phyloP scores from a whole-genome alignment of 2,329 filamentous ascomycete species.

The Scortechinia acanthostroma region DNA sequence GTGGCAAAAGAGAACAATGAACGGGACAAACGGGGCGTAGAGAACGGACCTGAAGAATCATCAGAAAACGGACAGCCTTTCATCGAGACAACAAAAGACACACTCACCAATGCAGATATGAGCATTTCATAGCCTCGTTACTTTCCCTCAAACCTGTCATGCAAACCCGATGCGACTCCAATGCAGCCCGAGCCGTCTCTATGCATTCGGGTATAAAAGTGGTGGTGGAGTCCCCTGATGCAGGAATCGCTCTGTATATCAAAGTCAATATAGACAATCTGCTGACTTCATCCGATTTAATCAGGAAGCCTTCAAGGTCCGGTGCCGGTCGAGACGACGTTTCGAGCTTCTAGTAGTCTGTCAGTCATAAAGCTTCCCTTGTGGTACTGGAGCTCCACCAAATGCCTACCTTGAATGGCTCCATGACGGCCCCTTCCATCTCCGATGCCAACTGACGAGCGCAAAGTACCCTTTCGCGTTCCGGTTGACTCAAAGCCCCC shows the following conservation, averaged over 20 bases:
- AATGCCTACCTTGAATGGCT: slow-evolving; percentile 23
- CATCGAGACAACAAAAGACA: too few relatives aligned
- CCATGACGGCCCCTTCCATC: slow-evolving; percentile 23
- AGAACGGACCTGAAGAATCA: slow-evolving; percentile 35
- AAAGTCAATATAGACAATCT: slow-evolving; percentile 38
- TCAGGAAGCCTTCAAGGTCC: slow-evolving; percentile 31
- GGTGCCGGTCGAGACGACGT: too few relatives aligned
- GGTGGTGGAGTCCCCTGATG: slow-evolving; percentile 21
- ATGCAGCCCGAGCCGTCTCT: slow-evolving; percentile 37
- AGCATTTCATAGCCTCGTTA: slow-evolving; percentile 29
- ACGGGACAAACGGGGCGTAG: slow-evolving; percentile 49
- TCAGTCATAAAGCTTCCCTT: too few relatives aligned
- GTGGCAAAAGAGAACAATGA: slow-evolving; percentile 51
- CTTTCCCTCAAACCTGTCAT: slow-evolving; percentile 28
- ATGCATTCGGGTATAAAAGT: slow-evolving; percentile 40
- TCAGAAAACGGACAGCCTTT: slow-evolving; percentile 2
- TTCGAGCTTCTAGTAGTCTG: too few relatives aligned
- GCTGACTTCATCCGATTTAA: slow-evolving; percentile 37
- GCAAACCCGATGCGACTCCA: slow-evolving; percentile 33
- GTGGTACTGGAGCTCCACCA: too few relatives aligned
- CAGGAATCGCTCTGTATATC: slow-evolving; percentile 39
- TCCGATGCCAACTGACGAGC: slow-evolving; percentile 27
- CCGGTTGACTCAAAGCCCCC: slow-evolving; percentile 28
- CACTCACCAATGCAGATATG: slow-evolving; percentile 42
- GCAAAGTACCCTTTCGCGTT: slow-evolving; percentile 26